phyloP scores from a whole-genome alignment of 805 yeast species.

The Schizosaccharomyces japonicus region DNA sequence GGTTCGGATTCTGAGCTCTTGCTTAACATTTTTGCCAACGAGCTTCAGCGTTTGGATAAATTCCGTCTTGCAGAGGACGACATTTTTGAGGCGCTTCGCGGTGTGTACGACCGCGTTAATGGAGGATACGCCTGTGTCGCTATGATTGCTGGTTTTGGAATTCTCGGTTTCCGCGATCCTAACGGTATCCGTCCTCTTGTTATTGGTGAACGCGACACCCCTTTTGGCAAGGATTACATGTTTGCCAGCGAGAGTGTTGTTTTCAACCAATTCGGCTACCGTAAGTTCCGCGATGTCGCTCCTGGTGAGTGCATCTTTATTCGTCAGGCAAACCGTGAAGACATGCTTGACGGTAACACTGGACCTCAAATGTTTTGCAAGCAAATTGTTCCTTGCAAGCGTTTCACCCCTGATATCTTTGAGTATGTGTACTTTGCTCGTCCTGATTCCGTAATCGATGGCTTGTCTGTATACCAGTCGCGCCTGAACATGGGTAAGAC shows the following conservation, averaged over 20 bases:
- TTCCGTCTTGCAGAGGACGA: slow-evolving; percentile 79
- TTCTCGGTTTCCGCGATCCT: slow-evolving; percentile 91
- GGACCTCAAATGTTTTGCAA: slow-evolving; percentile 20
- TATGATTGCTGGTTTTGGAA: slow-evolving; percentile 75
- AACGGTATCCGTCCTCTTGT: slow-evolving; percentile 84
- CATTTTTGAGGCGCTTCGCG: slow-evolving; percentile 62
- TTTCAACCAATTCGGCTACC: slow-evolving; percentile 71
- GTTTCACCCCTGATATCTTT: slow-evolving; percentile 84
- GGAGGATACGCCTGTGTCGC: slow-evolving; percentile 97
- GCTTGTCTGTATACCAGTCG: slow-evolving; percentile 83
- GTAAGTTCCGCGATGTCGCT: slow-evolving; percentile 50
- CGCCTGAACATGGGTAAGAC: slow-evolving; percentile 84
- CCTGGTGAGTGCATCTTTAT: slow-evolving; percentile 96
- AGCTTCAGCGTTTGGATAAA: slow-evolving; percentile 74
- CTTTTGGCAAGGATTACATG: slow-evolving; percentile 72
- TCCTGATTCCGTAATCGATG: slow-evolving; percentile 88
- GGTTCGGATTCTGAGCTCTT: slow-evolving; percentile 87
- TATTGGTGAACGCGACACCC: slow-evolving; percentile 54
- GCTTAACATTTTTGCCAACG: slow-evolving; percentile 74
- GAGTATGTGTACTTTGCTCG: slow-evolving; percentile 96
- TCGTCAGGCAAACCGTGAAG: slow-evolving; percentile 46
- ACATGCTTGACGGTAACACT: slow-evolving; percentile 24
- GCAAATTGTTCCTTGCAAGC: slow-evolving; percentile 56
- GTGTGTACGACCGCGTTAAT: slow-evolving; percentile 56
- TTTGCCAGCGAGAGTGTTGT: slow-evolving; percentile 89